Conservation (phyloP, 2,329 filamentous ascomycete genomes). For the Fusarium kyushuense region DNA sequence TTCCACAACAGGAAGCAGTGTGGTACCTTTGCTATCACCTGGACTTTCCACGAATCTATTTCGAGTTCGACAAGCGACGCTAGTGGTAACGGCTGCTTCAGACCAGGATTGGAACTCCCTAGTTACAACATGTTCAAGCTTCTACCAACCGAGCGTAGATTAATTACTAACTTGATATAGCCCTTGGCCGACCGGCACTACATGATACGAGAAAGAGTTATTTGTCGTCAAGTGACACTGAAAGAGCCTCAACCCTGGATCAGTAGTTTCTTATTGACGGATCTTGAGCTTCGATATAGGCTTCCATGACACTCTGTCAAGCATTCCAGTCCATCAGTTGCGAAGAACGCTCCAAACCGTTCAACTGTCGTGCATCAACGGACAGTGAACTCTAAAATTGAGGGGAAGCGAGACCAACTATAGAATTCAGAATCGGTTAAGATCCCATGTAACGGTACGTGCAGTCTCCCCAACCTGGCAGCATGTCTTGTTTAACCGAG, state of each 20-base stretch:
- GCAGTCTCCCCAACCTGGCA: slow-evolving; percentile 6
- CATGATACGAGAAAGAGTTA: not conserved
- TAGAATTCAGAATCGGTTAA: slow-evolving; percentile 12
- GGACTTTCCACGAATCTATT: slow-evolving; percentile 14
- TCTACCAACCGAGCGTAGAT: slow-evolving; percentile 24
- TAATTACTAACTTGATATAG: slow-evolving; percentile 31
- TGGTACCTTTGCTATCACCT: slow-evolving; percentile 34
- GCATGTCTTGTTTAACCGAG: slow-evolving; percentile 15
- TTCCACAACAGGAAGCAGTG: slow-evolving; percentile 23
- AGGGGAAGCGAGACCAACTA: slow-evolving; percentile 5
- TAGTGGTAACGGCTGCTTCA: slow-evolving; percentile 28
- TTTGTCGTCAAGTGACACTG: not conserved
- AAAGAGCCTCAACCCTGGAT: too few relatives aligned
- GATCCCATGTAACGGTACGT: slow-evolving; percentile 20
- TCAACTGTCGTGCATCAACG: not conserved
- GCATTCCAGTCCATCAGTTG: not conserved
- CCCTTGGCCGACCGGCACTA: slow-evolving; percentile 7
- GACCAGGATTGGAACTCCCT: slow-evolving; percentile 22
- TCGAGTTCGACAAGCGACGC: slow-evolving; percentile 27
- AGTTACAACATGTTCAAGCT: slow-evolving; percentile 20
- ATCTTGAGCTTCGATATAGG: not conserved
- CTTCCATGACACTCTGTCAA: not conserved
- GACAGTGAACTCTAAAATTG: slow-evolving; percentile 7
- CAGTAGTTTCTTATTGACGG: not conserved
- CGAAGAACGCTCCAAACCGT: not conserved